Evolutionary conservation across 108 stramenopile species (phyloP), one percentile per base, ranked within the genome.

Genomic region (Cyclotella cryptica): DNA sequence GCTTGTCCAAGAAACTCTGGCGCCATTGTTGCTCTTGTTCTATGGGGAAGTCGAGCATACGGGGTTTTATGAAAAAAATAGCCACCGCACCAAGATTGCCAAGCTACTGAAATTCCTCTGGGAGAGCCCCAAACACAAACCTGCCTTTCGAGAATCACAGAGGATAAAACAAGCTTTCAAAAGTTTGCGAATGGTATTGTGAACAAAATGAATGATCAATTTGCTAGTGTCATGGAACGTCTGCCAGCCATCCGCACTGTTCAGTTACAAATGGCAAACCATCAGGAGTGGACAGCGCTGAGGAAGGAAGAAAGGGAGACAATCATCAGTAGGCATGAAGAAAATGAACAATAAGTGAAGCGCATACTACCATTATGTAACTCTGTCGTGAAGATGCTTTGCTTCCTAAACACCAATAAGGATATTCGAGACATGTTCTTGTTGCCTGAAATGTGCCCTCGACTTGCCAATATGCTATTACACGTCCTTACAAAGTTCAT

Each of bases 1-100:
- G 27, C 46, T 78, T 22, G 92, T 93, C 0, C 95, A 97, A 82
- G 89, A 92, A 75, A 88, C 89, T 28, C 85, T 99, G 62, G 98
- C 98, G 12, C 98, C 98, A 0, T 95, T 97, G 10, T 86, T 99
- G 17, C 85, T 98, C 42, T 89, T 97, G 29, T 78, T 99, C 30
- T 99, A 98, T 75, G 98, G 98, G 52, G 98, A 98, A 79, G 98
- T 98, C 7, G 98, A 99, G 71, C 93, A 96, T 67, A 97, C 97
- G 0, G 98, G 98, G 21, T 92, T 87, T 63, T 98, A 99, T 69
- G 98, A 99, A 30, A 96, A 96, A 79, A 95, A 96, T 84, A 78
- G 73, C 14, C 93, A 97, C 75, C 93, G 98, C 3, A 92, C 92
- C 60, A 93, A 96, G 68, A 98, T 99, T 53, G 86, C 93, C 40